A percentile compares a stretch with the other conserved stretches of the same genome.
Evolutionary conservation across 768 basidiomycete genomes (phyloP).

Genomic region (Kwoniella europaea): DNA sequence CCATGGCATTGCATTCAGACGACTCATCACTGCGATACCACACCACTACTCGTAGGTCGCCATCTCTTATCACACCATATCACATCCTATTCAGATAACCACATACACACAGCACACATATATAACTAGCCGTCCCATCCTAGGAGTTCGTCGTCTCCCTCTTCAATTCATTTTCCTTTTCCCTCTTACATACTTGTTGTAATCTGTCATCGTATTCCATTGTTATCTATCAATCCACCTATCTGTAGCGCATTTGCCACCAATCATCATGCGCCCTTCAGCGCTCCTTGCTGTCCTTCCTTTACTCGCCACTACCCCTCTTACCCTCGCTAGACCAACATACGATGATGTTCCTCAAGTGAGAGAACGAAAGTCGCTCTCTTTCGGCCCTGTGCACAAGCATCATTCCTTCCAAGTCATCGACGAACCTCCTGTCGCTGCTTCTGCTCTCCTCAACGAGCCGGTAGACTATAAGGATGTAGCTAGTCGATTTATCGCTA

Average conservation of each 20-base stretch:
- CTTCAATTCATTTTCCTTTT: background rate
- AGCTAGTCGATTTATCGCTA: slow-evolving; percentile 37
- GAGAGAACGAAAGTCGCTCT: slow-evolving; percentile 77
- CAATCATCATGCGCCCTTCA: slow-evolving; percentile 48
- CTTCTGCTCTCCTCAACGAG: slow-evolving; percentile 10
- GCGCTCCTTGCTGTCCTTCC: slow-evolving; percentile 55
- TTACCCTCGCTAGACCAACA: slow-evolving; percentile 32
- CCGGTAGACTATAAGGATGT: slow-evolving; percentile 39
- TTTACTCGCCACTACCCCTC: slow-evolving; percentile 47
- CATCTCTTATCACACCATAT: slow-evolving; percentile 19
- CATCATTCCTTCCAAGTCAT: slow-evolving; percentile 64
- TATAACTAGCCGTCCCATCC: background rate
- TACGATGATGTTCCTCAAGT: slow-evolving; percentile 8
- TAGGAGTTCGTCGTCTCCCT: slow-evolving; percentile 1
- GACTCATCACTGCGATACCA: slow-evolving; percentile 7
- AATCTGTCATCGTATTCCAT: slow-evolving; percentile 3
- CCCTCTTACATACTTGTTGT: background rate
- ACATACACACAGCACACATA: too few species aligned
- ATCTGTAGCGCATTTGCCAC: slow-evolving; percentile 12
- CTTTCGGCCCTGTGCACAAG: slow-evolving; percentile 80
- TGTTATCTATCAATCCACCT: background rate
- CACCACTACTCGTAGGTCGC: too few species aligned
- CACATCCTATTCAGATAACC: slow-evolving; percentile 6
- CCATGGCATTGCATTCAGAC: background rate
- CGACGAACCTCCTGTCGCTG: slow-evolving; percentile 22